A percentile compares a stretch with the other conserved stretches of the same genome.
Evolutionary conservation across 352 stramenopile species (phyloP).

Genomic region (Phytophthora constricta): DNA sequence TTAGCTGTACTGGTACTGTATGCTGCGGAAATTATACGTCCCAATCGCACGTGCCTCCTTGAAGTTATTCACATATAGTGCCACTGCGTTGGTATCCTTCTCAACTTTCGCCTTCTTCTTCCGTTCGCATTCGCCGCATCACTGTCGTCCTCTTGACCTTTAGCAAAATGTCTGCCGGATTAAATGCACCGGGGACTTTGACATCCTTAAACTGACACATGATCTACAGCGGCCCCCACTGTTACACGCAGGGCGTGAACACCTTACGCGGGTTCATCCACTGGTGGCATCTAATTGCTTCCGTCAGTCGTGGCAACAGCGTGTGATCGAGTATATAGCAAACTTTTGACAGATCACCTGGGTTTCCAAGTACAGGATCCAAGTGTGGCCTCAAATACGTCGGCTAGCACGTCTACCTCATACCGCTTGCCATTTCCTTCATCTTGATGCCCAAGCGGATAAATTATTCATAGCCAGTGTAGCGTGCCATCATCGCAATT

Average conservation of each 20-base stretch:
- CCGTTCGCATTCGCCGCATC: conserved; percentile 9
- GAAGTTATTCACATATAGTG: conserved; percentile 72
- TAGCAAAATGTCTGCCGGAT: conserved; percentile 27
- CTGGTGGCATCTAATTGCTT: conserved; percentile 77
- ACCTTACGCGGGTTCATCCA: conserved; percentile 86
- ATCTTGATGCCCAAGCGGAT: conserved; percentile 72
- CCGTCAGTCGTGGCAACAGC: conserved; percentile 73
- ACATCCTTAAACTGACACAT: conserved; percentile 64
- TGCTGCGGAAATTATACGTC: conserved; percentile 72
- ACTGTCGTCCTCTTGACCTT: conserved; percentile 17
- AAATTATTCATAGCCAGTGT: conserved; percentile 73
- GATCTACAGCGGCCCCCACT: conserved; percentile 60
- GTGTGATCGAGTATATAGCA: conserved; percentile 62
- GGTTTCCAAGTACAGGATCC: conserved; percentile 84
- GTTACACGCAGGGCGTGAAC: conserved; percentile 62
- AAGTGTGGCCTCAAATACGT: conserved; percentile 82
- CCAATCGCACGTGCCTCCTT: conserved; percentile 65
- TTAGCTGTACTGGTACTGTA: too few species aligned
- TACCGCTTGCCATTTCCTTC: conserved; percentile 73
- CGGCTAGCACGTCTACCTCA: conserved; percentile 77
- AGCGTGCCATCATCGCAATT: conserved; percentile 64
- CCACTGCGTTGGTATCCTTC: conserved; percentile 54
- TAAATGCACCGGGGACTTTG: conserved; percentile 17
- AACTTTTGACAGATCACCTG: conserved; percentile 55
- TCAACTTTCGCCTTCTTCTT: conserved; percentile 35